Conservation (phyloP, 192 early-diverging fungal genomes). For the Ambispora gerdemannii region DNA sequence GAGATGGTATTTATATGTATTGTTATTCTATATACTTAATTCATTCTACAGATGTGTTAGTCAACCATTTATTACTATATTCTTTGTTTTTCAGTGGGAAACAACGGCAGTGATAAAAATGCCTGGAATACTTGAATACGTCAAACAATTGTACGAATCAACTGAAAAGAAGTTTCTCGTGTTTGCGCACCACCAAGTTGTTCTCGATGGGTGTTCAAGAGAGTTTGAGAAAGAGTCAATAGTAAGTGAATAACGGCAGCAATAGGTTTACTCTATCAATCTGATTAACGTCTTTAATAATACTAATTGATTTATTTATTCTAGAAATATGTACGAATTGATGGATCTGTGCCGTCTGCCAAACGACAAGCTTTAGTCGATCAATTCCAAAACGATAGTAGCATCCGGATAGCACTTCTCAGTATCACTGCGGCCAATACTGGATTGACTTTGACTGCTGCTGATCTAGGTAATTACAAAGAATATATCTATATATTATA, state of each 20-base stretch:
- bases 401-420: conserved; percentile 40
- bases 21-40: too few relatives aligned
- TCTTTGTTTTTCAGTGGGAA: conserved; percentile 35
- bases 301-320: too few relatives aligned
- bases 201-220: conserved; percentile 40
- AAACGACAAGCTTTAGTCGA: conserved; percentile 42
- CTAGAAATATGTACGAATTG: too few relatives aligned
- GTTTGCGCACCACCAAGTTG: conserved; percentile 46
- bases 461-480: conserved; percentile 37
- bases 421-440: conserved; percentile 48
- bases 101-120: conserved; percentile 42
- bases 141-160: conserved; percentile 36
- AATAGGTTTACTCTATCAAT: too few relatives aligned
- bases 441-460: conserved; percentile 46
- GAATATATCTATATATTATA: background rate
- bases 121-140: conserved; percentile 41
- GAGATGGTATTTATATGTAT: too few relatives aligned
- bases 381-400: conserved; percentile 39
- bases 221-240: too few relatives aligned
- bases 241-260: too few relatives aligned
- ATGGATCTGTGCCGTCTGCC: conserved; percentile 37
- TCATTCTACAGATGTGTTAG: too few relatives aligned
- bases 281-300: too few relatives aligned
- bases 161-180: conserved; percentile 46
- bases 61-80: too few relatives aligned